A percentile compares a stretch with the other conserved stretches of the same genome.
These are phyloP conservation scores for Aaosphaeria pasadenensis DNA, from an alignment of 2,329 filamentous ascomycete genomes.

Conservation along the genomic window DNA sequence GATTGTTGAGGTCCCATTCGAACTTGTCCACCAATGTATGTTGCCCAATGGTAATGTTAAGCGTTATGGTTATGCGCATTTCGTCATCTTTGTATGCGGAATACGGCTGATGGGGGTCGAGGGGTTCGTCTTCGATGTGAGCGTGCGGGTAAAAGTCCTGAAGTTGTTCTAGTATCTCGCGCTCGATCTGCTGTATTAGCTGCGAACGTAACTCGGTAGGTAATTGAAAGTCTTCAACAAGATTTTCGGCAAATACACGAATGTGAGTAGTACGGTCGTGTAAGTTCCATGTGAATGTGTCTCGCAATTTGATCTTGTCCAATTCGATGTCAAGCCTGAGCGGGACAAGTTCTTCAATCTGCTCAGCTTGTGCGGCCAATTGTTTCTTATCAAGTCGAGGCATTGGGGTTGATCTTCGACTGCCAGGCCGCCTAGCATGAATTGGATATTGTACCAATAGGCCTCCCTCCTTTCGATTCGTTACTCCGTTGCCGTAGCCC, in stretches of 20 bases:
- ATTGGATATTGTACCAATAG: slow-evolving; percentile 72
- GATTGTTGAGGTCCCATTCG: slow-evolving; percentile 98
- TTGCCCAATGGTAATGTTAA: slow-evolving; percentile 95
- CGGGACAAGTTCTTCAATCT: slow-evolving; percentile 87
- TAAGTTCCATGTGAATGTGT: slow-evolving; percentile 98
- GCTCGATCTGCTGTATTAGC: slow-evolving; percentile 64
- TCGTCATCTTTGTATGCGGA: slow-evolving; percentile 97
- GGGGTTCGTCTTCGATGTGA: slow-evolving; percentile 81
- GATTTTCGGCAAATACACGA: slow-evolving; percentile 80
- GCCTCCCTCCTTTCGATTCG: slow-evolving; percentile 58
- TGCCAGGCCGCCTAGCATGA: slow-evolving; percentile 72
- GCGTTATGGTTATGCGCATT: slow-evolving; percentile 92
- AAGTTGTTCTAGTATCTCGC: slow-evolving; percentile 82
- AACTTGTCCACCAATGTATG: slow-evolving; percentile 96
- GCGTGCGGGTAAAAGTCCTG: slow-evolving; percentile 92
- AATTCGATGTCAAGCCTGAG: slow-evolving; percentile 90
- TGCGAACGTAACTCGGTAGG: slow-evolving; percentile 62
- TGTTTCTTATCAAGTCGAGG: slow-evolving; percentile 77
- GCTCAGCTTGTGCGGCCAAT: slow-evolving; percentile 75
- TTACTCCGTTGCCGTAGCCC: slow-evolving; percentile 84
- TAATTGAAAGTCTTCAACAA: slow-evolving; percentile 82
- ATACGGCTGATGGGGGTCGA: slow-evolving; percentile 88
- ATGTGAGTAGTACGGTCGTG: slow-evolving; percentile 81
- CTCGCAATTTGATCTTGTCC: slow-evolving; percentile 91
- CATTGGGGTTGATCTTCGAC: slow-evolving; percentile 64